Evolutionary conservation across 306 rosid species (phyloP).

Genomic region (Trichosanthes truncata): DNA sequence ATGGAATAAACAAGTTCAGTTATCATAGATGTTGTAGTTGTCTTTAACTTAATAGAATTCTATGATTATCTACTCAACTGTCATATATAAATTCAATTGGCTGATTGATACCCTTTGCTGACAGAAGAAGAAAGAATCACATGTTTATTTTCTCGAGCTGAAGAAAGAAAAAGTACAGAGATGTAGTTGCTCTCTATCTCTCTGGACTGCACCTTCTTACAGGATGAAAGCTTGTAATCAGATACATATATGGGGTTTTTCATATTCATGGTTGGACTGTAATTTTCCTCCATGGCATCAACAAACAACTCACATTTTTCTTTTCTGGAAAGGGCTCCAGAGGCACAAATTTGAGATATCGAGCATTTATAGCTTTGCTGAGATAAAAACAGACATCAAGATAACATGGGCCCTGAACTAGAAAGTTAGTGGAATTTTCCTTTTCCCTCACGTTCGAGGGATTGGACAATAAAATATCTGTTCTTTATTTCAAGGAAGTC

Average conservation of each 20-base stretch:
- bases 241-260: not conserved
- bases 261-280: not conserved
- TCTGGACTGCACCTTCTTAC: conserved; percentile 74
- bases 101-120: not conserved
- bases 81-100: not conserved
- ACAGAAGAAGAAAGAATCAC: not conserved
- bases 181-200: conserved; percentile 74
- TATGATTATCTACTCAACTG: not conserved
- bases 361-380: not conserved
- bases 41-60: not conserved
- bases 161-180: conserved; percentile 19
- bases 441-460: not conserved
- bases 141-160: not conserved
- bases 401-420: not conserved
- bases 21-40: not conserved
- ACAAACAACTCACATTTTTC: not conserved
- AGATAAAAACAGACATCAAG: not conserved
- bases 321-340: not conserved
- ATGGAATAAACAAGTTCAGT: not conserved
- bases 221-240: not conserved
- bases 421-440: not conserved
- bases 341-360: conserved; percentile 10
- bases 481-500: not conserved
- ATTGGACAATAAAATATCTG: not conserved
- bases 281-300: not conserved